A percentile compares a stretch with the other conserved stretches of the same genome.
Evolutionary conservation across 768 basidiomycete genomes (phyloP).

Genomic region (Russula griseocarnosa): DNA sequence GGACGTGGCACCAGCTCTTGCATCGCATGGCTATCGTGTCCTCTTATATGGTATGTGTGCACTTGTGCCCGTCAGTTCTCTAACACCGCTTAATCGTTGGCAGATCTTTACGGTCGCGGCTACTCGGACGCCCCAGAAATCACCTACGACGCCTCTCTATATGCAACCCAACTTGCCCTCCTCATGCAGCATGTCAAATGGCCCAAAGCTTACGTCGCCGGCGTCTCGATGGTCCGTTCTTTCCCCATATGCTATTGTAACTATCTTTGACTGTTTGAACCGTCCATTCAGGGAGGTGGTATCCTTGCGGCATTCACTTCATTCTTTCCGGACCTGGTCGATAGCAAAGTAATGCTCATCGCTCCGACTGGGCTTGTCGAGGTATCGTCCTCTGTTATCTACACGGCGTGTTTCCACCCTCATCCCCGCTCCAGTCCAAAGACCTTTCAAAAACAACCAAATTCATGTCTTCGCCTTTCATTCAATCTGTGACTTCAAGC

Average conservation of each 20-base stretch:
- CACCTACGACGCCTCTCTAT: constrained; percentile 60
- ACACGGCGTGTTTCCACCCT: background rate
- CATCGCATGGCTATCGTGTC: constrained; percentile 62
- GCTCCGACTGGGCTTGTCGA: constrained; percentile 69
- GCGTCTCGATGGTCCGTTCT: constrained; percentile 66
- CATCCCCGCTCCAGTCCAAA: constrained; percentile 39
- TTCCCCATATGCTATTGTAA: background rate
- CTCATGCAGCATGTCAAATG: constrained; percentile 76
- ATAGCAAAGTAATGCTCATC: constrained; percentile 59
- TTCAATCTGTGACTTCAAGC: constrained; percentile 64
- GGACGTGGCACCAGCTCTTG: constrained; percentile 64
- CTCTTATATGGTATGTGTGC: constrained; percentile 60
- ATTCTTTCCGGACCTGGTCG: constrained; percentile 68
- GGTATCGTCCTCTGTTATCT: constrained; percentile 35
- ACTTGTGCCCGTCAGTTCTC: background rate
- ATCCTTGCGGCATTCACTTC: constrained; percentile 68
- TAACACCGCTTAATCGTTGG: background rate
- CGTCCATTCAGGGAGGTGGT: constrained; percentile 55
- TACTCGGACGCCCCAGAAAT: constrained; percentile 77
- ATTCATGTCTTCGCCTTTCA: constrained; percentile 71
- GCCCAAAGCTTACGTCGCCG: constrained; percentile 60
- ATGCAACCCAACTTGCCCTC: constrained; percentile 75
- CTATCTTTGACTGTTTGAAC: background rate
- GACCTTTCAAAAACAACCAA: constrained; percentile 73
- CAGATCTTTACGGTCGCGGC: constrained; percentile 78